These are phyloP conservation scores for Pseudogymnoascus sp. DNA, from an alignment of 2,329 filamentous ascomycete genomes.

Conservation along the genomic window DNA sequence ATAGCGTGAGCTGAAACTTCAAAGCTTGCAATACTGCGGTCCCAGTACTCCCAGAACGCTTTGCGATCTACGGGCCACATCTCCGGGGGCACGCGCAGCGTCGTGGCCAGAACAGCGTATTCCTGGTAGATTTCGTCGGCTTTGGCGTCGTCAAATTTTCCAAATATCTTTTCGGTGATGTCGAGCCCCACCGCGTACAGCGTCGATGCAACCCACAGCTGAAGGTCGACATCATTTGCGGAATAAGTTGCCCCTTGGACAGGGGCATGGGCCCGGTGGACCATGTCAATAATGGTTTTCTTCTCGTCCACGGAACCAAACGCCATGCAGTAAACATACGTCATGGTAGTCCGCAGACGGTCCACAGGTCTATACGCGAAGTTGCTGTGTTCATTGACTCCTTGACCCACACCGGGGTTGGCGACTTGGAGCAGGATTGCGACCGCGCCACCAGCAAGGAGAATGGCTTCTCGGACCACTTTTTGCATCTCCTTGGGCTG, in stretches of 20 bases:
- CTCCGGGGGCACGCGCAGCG: conserved; percentile 24
- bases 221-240: conserved; percentile 31
- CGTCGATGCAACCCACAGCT: conserved; percentile 34
- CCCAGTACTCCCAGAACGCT: conserved; percentile 27
- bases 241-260: conserved; percentile 28
- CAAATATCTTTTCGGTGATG: conserved; percentile 31
- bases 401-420: conserved; percentile 31
- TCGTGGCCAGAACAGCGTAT: conserved; percentile 25
- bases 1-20: conserved; percentile 25
- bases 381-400: conserved; percentile 32
- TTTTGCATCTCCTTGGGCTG: conserved; percentile 25
- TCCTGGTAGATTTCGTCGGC: conserved; percentile 24
- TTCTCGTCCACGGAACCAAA: conserved; percentile 30
- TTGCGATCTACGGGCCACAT: conserved; percentile 24
- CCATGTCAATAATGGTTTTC: conserved; percentile 29
- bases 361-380: conserved; percentile 30
- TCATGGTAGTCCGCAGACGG: conserved; percentile 32
- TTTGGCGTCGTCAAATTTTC: conserved; percentile 21
- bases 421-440: conserved; percentile 35
- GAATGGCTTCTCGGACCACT: conserved; percentile 29
- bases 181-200: conserved; percentile 30
- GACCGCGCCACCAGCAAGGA: conserved; percentile 29
- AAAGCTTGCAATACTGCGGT: conserved; percentile 21
- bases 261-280: conserved; percentile 28
- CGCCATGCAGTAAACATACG: conserved; percentile 33